phyloP scores from a whole-genome alignment of 2,329 filamentous ascomycete genomes.

The Aphanoascus verrucosus region DNA sequence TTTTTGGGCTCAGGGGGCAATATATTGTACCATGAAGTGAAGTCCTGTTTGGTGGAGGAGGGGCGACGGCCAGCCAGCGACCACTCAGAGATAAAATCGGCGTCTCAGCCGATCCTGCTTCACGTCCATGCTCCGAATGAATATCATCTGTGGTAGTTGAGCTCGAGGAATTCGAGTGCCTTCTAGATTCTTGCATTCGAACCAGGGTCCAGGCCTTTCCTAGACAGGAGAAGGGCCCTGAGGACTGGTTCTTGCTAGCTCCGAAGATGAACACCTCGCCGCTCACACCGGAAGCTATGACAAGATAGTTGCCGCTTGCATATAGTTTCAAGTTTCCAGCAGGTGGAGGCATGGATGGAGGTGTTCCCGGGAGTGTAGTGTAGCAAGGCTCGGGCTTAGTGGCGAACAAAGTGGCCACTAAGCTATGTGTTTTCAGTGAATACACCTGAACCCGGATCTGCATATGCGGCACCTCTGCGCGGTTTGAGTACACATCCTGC shows the following conservation, averaged over 20 bases:
- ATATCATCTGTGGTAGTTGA: constrained; percentile 37
- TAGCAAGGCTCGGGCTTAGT: constrained; percentile 53
- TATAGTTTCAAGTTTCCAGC: constrained; percentile 63
- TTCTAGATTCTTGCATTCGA: constrained; percentile 43
- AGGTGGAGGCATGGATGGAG: constrained; percentile 58
- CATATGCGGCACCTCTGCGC: constrained; percentile 40
- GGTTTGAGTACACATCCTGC: constrained; percentile 20
- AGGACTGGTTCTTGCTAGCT: constrained; percentile 19
- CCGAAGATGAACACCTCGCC: constrained; percentile 79
- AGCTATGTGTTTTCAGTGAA: constrained; percentile 64
- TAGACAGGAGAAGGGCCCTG: constrained; percentile 50
- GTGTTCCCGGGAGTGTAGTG: constrained; percentile 47
- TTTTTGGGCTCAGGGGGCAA: constrained; percentile 25
- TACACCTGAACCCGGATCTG: constrained; percentile 86
- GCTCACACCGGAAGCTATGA: constrained; percentile 67
- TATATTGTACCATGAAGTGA: constrained; percentile 36
- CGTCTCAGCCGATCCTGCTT: constrained; percentile 22
- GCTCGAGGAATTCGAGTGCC: constrained; percentile 38
- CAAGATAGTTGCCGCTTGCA: constrained; percentile 59
- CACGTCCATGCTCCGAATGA: constrained; percentile 30
- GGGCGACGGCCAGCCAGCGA: constrained; percentile 39
- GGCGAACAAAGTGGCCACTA: constrained; percentile 62
- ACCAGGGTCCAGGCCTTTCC: constrained; percentile 89
- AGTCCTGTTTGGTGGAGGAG: constrained; percentile 28
- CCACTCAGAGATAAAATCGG: constrained; percentile 37